phyloP scores from a whole-genome alignment of 2,329 filamentous ascomycete species.

The Colletotrichum cuscutae region DNA sequence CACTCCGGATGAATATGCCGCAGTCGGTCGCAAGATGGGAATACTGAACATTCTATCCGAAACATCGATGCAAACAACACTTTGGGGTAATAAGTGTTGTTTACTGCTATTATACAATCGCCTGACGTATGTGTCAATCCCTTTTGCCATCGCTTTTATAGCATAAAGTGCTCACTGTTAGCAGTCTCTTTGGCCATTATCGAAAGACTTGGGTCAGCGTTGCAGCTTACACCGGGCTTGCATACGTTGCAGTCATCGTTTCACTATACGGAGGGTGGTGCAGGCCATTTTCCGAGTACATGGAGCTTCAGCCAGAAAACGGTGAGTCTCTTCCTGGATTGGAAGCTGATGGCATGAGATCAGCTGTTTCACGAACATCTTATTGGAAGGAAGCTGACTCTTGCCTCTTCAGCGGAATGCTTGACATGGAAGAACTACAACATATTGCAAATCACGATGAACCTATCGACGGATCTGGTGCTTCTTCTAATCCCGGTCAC shows the following conservation, averaged over 20 bases:
- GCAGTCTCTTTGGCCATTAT: conserved; percentile 21
- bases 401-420: conserved; percentile 9
- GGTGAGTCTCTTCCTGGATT: neutral
- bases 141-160: neutral
- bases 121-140: conserved; percentile 3
- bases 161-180: neutral
- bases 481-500: conserved; percentile 21
- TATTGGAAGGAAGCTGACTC: neutral
- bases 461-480: conserved; percentile 30
- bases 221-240: conserved; percentile 2
- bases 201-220: conserved; percentile 10
- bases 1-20: neutral
- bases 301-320: conserved; percentile 14
- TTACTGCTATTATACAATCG: conserved; percentile 25
- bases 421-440: conserved; percentile 30
- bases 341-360: neutral
- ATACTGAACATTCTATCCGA: conserved; percentile 24
- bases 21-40: conserved; percentile 8
- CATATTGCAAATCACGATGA: conserved; percentile 26
- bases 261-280: conserved; percentile 31
- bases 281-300: conserved; percentile 27
- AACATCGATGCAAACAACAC: conserved; percentile 30
- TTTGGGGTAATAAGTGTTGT: conserved; percentile 33
- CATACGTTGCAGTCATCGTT: conserved; percentile 26
- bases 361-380: too few species aligned